A percentile compares a stretch with the other conserved stretches of the same genome.
phyloP scores from a whole-genome alignment of 768 basidiomycete genomes.

The Xerocomellus chrysenteron region DNA sequence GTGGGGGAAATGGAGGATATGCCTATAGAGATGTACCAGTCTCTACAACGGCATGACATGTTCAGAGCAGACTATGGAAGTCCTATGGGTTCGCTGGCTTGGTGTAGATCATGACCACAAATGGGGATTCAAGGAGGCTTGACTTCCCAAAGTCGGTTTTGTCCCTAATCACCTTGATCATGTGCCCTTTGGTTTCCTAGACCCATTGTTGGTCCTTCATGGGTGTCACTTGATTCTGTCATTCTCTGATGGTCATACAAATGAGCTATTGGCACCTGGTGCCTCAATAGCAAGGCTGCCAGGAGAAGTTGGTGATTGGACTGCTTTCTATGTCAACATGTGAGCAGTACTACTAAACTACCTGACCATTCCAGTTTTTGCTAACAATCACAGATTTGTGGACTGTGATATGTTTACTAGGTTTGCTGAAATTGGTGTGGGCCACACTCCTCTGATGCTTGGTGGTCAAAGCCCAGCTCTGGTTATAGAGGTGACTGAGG shows the following conservation, averaged over 20 bases:
- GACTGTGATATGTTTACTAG: too few species aligned
- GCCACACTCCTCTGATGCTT: too few species aligned
- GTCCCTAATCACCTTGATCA: neutral
- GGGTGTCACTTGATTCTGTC: neutral
- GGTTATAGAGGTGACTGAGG: too few species aligned
- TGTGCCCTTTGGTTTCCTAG: neutral
- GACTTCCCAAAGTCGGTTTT: neutral
- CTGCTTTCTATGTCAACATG: slow-evolving; percentile 8
- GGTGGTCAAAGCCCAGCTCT: too few species aligned
- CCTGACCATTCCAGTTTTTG: too few species aligned
- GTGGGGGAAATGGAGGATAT: too few species aligned
- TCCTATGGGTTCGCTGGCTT: neutral
- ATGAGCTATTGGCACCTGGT: neutral
- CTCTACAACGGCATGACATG: too few species aligned
- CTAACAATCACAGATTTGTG: too few species aligned
- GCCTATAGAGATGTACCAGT: too few species aligned
- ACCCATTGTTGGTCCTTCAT: neutral
- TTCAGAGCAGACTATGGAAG: neutral
- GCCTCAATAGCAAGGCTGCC: neutral
- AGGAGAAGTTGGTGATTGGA: neutral
- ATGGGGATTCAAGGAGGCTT: too few species aligned
- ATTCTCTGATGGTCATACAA: neutral
- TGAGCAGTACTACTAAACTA: neutral
- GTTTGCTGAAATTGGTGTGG: too few species aligned
- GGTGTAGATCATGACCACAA: neutral